Conservation (phyloP, 176 grass and related monocot species). For the Pontederia paniculata region DNA sequence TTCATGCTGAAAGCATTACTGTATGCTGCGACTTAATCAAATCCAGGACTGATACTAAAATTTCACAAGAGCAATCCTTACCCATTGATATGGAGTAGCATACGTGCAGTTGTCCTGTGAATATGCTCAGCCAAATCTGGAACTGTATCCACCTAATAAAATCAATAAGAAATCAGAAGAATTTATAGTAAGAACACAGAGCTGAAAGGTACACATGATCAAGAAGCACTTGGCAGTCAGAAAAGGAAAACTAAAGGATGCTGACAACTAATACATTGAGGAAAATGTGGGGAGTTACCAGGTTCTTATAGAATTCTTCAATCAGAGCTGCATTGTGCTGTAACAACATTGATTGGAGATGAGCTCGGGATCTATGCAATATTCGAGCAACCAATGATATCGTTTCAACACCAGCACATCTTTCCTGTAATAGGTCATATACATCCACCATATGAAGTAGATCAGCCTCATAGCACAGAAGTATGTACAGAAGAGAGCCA, state of each 20-base stretch:
- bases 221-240: too few species aligned
- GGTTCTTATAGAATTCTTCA: constrained; percentile 74
- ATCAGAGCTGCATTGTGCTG: constrained; percentile 59
- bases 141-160: constrained; percentile 90
- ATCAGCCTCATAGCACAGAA: background rate
- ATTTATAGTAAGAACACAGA: too few species aligned
- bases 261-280: background rate
- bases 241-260: background rate
- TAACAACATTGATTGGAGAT: constrained; percentile 62
- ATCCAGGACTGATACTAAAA: too few species aligned
- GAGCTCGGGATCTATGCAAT: constrained; percentile 73
- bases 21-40: too few species aligned
- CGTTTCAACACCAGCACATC: constrained; percentile 84
- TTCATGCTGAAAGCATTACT: too few species aligned
- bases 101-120: constrained; percentile 74
- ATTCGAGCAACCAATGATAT: constrained; percentile 77
- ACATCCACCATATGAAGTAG: background rate
- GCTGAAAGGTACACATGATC: too few species aligned
- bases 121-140: constrained; percentile 82
- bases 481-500: too few species aligned
- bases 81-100: constrained; percentile 98
- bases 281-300: constrained; percentile 33
- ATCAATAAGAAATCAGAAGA: background rate
- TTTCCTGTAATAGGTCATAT: constrained; percentile 41
- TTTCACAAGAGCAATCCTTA: constrained; percentile 32